Base-by-base conservation (phyloP, 169 alveolate genomes). In the Plasmodium vivax region DNA sequence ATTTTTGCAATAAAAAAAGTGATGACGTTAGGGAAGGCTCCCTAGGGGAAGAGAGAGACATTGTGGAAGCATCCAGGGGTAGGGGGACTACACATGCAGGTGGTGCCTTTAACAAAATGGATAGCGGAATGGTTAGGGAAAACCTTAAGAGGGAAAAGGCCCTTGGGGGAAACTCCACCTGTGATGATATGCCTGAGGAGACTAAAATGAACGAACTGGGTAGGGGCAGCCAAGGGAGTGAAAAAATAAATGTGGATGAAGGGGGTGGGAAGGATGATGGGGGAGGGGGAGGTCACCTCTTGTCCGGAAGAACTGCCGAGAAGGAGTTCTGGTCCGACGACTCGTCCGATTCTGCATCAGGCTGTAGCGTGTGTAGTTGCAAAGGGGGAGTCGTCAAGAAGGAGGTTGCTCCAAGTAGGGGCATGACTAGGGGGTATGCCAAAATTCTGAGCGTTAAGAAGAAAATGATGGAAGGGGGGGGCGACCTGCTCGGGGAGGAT, bases 1-100 rank as follows among this genome's bases (percentile, higher is more conserved):
- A 92, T 58, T 92, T 71, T 92, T 75, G 85, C 4, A 34, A 79
- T 45, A 92, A 47, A n/a, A 47, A 72, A 92, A 30, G 43, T 71
- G 74, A 92, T 36, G 47, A 23, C 43, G 58, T 79, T 41, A 68
- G 51, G 36, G 75, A 68, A 14, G 84, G 58, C 27, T 82, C 51
- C 38, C 4, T 19, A 45, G 47, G 58, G 77, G 51, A 38, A 34
- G 43, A 32, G 14, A 82, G 47, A 23, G 72, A 36, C 34, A 14
- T 3, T 3, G 19, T 43, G 4, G 83, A 80, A 58, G 12, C 14
- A 9, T 23, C 10, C 10, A 32, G 36, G 16, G 12, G 7, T 12
- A 23, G 16, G 19, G 72, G 16, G 9, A 16, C 30, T 1, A 62
- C 30, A 62, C 30, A 62, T 1, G 19, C 4, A 10, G 30, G 32